Conservation (phyloP, 2,329 filamentous ascomycete species). For the Xylaria sp. region DNA sequence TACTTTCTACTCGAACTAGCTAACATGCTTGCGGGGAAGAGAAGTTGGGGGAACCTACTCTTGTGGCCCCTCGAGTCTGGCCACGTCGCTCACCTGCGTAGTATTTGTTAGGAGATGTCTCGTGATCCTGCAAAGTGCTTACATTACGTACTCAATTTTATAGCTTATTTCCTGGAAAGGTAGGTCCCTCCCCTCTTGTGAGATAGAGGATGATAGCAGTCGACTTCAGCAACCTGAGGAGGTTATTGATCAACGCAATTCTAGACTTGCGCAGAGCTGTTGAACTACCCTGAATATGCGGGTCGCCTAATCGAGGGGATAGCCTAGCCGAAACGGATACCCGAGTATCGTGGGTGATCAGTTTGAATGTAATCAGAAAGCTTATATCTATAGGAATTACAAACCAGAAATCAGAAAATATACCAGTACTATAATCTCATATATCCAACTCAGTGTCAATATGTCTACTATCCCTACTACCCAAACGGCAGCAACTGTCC, state of each 20-base stretch:
- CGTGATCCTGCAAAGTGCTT: background rate
- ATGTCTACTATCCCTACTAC: conserved; percentile 31
- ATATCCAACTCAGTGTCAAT: background rate
- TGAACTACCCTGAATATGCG: background rate
- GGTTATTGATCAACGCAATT: background rate
- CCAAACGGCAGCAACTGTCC: conserved; percentile 56
- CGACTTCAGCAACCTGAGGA: background rate
- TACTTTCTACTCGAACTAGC: background rate
- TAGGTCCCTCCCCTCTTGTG: background rate
- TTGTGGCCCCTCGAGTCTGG: conserved; percentile 4
- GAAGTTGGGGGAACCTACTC: conserved; percentile 9
- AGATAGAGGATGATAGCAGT: background rate
- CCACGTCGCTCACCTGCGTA: background rate
- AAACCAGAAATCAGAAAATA: background rate
- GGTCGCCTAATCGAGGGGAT: background rate
- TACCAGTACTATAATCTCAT: background rate
- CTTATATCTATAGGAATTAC: background rate
- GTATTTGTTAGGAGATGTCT: background rate
- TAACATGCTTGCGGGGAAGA: conserved; percentile 8
- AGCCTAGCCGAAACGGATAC: background rate
- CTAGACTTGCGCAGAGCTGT: background rate
- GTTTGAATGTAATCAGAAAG: background rate
- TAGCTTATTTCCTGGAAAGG: conserved; percentile 2
- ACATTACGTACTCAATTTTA: background rate
- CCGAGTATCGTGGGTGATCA: background rate